These are phyloP conservation scores for Artomyces pyxidatus DNA, from an alignment of 768 basidiomycete genomes.

Conservation along the genomic window DNA sequence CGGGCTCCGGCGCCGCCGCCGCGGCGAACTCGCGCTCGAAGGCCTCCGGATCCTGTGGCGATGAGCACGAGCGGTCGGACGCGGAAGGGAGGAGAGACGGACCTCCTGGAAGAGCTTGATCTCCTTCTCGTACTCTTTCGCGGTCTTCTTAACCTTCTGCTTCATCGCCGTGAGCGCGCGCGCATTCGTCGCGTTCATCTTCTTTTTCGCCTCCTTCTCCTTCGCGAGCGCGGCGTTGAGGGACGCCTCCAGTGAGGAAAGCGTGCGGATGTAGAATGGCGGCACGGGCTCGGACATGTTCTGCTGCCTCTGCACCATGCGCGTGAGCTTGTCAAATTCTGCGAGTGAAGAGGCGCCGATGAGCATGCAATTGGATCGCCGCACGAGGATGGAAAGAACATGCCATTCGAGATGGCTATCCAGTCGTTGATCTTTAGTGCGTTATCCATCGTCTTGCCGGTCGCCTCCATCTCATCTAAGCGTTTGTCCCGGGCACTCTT, in stretches of 20 bases:
- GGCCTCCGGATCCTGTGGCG: slow-evolving; percentile 71
- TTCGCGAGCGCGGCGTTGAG: slow-evolving; percentile 66
- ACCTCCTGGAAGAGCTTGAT: slow-evolving; percentile 76
- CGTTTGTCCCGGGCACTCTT: slow-evolving; percentile 90
- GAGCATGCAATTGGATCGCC: slow-evolving; percentile 4
- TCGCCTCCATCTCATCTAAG: slow-evolving; percentile 90
- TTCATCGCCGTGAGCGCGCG: slow-evolving; percentile 96
- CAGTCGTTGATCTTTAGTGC: slow-evolving; percentile 96
- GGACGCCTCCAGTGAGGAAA: slow-evolving; percentile 66
- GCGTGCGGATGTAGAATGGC: slow-evolving; percentile 73
- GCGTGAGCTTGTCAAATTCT: slow-evolving; percentile 96
- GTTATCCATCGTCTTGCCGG: slow-evolving; percentile 88
- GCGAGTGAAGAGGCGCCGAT: slow-evolving; percentile 7
- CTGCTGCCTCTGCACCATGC: slow-evolving; percentile 83
- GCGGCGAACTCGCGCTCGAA: slow-evolving; percentile 73
- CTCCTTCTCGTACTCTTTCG: slow-evolving; percentile 82
- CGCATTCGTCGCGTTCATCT: slow-evolving; percentile 91
- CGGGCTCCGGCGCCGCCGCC: slow-evolving; percentile 38
- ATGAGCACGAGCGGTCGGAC: not conserved
- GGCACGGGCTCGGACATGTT: slow-evolving; percentile 83
- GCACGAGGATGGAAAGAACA: slow-evolving; percentile 17
- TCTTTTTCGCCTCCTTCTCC: slow-evolving; percentile 92
- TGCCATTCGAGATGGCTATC: slow-evolving; percentile 85
- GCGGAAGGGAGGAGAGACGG: slow-evolving; percentile 17
- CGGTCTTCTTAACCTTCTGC: slow-evolving; percentile 89